Evolutionary conservation across 306 rosid species (phyloP), one percentile per base, ranked within the genome.

Genomic region (Pyrus pyrifolia): DNA sequence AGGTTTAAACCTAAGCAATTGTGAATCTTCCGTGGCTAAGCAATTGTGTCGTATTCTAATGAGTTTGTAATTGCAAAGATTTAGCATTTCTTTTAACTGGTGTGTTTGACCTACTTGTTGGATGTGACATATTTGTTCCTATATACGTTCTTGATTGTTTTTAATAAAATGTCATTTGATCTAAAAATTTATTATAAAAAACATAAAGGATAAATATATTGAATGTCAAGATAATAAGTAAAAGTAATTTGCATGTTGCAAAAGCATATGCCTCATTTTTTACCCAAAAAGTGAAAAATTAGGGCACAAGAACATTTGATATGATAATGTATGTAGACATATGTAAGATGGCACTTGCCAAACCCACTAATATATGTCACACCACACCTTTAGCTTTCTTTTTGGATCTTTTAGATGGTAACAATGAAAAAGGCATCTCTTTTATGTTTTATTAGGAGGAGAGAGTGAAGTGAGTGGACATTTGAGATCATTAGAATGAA

Each of bases 361-460:
- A 83, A 79, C 83, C 81, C 83, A 79, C 86, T 83, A 75, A 58
- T 17, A 46, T 13, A 49, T 73, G 67, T 70, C 75, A 67, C 83
- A 75, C 74, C 57, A 83, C 67, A 55, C 59, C 81, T 75, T 70
- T 63, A 33, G 64, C 63, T 64, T 67, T 60, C 15, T 30, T 51
- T 45, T 22, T 65, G 19, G 45, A 18, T 67, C 57, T 74, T 74
- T 70, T 75, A 63, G 71, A 74, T 69, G 77, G 51, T 31, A 31
- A 78, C 46, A 51, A 82, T 62, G 51, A 33, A 67, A 72, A 73
- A 70, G 77, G 79, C 76, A 78, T 82, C 74, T 74, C 46, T 80
- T 73, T 72, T 59, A 70, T 73, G 46, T 75, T 73, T 72, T 58
- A 66, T 61, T 68, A 79, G 74, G 19, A 25, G 66, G 35, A 61